A percentile compares a stretch with the other conserved stretches of the same genome.
phyloP scores from a whole-genome alignment of 2,329 filamentous ascomycete species.

The Onygenales sp. region DNA sequence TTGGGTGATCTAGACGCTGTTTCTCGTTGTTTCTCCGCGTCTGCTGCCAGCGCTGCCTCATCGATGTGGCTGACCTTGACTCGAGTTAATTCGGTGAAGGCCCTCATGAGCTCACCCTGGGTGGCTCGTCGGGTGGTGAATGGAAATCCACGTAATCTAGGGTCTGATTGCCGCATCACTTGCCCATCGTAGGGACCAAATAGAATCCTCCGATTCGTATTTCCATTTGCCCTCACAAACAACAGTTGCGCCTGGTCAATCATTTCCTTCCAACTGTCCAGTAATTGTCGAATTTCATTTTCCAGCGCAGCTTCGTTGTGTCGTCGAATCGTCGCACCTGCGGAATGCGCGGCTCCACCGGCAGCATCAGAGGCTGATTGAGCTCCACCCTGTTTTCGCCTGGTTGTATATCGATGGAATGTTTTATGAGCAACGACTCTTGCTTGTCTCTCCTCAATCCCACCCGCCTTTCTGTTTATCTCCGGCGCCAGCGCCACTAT shows the following conservation, averaged over 20 bases:
- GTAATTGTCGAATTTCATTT: slow-evolving; percentile 73
- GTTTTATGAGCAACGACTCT: slow-evolving; percentile 92
- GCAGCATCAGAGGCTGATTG: slow-evolving; percentile 90
- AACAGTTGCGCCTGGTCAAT: slow-evolving; percentile 77
- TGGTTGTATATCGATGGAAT: slow-evolving; percentile 93
- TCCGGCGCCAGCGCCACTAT: slow-evolving; percentile 80
- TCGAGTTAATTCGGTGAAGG: slow-evolving; percentile 86
- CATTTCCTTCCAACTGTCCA: slow-evolving; percentile 75
- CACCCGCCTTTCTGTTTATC: slow-evolving; percentile 57
- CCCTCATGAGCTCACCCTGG: slow-evolving; percentile 86
- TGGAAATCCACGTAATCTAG: slow-evolving; percentile 74
- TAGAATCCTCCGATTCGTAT: slow-evolving; percentile 73
- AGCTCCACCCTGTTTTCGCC: slow-evolving; percentile 89
- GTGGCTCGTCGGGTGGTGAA: slow-evolving; percentile 89
- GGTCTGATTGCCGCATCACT: slow-evolving; percentile 68
- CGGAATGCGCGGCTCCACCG: slow-evolving; percentile 91
- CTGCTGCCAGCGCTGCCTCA: slow-evolving; percentile 50
- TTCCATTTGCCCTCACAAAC: slow-evolving; percentile 83
- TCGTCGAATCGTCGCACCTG: slow-evolving; percentile 76
- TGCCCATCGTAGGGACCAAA: slow-evolving; percentile 90
- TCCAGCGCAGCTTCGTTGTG: slow-evolving; percentile 90
- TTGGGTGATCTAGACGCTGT: slow-evolving; percentile 27
- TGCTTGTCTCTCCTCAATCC: slow-evolving; percentile 72
- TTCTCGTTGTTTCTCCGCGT: slow-evolving; percentile 38
- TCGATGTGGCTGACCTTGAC: slow-evolving; percentile 75